A percentile compares a stretch with the other conserved stretches of the same genome.
phyloP scores from a whole-genome alignment of 768 basidiomycete genomes.

The Rhodotorula graminis region DNA sequence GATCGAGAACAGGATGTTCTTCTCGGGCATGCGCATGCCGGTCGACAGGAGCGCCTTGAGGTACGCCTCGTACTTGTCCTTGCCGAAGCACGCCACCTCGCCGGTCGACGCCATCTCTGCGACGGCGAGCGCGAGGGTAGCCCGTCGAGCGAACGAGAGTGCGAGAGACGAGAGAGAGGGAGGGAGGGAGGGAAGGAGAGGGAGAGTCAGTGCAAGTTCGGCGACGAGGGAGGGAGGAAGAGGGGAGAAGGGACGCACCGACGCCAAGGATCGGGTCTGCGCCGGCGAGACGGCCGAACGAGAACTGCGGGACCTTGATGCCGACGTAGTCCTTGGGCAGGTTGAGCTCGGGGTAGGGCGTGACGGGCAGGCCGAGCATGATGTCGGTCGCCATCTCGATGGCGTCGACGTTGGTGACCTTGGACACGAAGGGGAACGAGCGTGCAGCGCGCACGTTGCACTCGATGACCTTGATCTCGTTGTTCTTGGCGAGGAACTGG shows the following conservation, averaged over 20 bases:
- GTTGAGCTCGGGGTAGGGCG: slow-evolving; percentile 80
- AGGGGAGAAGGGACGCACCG: not conserved
- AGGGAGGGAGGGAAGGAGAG: not conserved
- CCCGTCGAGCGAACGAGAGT: too few species aligned
- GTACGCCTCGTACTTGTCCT: slow-evolving; percentile 96
- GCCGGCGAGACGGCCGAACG: slow-evolving; percentile 90
- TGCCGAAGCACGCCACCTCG: slow-evolving; percentile 97
- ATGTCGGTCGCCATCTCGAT: slow-evolving; percentile 99
- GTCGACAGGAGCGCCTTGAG: slow-evolving; percentile 95
- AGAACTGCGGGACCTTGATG: slow-evolving; percentile 99
- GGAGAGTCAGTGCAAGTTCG: not conserved
- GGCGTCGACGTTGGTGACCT: slow-evolving; percentile 94
- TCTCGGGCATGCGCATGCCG: slow-evolving; percentile 88
- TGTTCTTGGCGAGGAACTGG: slow-evolving; percentile 99
- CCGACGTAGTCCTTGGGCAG: slow-evolving; percentile 92
- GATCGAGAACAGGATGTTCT: slow-evolving; percentile 94
- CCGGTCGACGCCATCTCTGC: slow-evolving; percentile 97
- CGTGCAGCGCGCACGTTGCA: slow-evolving; percentile 96
- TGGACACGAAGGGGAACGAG: slow-evolving; percentile 98
- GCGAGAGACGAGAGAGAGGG: too few species aligned
- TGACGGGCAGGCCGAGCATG: slow-evolving; percentile 85
- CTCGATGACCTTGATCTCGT: slow-evolving; percentile 99
- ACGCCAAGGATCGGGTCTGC: slow-evolving; percentile 97
- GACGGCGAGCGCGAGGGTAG: not conserved
- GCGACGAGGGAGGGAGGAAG: too few species aligned